Evolutionary conservation across 179 eudicot genomes (phyloP), one percentile per base, ranked within the genome.

Genomic region (Corrigiola litoralis): DNA sequence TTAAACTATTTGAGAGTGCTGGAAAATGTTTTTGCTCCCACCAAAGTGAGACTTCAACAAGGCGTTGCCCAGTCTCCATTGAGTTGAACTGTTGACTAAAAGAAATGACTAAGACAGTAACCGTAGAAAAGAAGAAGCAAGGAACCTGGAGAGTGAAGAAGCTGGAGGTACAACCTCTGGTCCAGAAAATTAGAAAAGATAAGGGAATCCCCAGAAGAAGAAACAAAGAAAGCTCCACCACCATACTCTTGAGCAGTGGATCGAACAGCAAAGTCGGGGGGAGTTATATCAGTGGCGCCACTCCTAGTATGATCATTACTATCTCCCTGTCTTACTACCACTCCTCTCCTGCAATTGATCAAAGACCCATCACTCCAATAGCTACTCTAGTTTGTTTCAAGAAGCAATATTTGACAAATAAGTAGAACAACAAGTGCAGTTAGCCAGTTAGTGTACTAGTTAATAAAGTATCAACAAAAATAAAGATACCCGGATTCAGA

Each of bases 121-220:
- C 20, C 20, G 20, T 17, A 21, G 34, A 20, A 37, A 49, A 13
- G 46, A 61, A 41, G 32, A 55, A 69, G 44, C 54, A 45, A 37
- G 69, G 23, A 27, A 91, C 99, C 99, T 85, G 67, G 72, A 49
- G 80, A 67, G 38, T 63, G 73, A 64, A 84, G 74, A 20, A 85
- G 78, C 75, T 88, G 99, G 77, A 78, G 74, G 71, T 95, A 95
- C 29, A 95, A 85, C 70, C 97, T 82, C 59, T 95, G 99, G 76
- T 95, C 99, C 67, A 84, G 81, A 74, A 88, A 81, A 76, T 95
- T 95, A 4, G 99, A 95, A 79, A 91, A 95, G 36, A 95, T 65
- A 21, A 91, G 59, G 28, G 66, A 61, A 67, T 81, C 83, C 42
- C 85, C 87, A 31, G 77, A 78, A n/a, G n/a, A n/a, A n/a, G n/a